A percentile compares a stretch with the other conserved stretches of the same genome.
Conservation (phyloP, 768 basidiomycete genomes). For the Podaxis sp. region DNA sequence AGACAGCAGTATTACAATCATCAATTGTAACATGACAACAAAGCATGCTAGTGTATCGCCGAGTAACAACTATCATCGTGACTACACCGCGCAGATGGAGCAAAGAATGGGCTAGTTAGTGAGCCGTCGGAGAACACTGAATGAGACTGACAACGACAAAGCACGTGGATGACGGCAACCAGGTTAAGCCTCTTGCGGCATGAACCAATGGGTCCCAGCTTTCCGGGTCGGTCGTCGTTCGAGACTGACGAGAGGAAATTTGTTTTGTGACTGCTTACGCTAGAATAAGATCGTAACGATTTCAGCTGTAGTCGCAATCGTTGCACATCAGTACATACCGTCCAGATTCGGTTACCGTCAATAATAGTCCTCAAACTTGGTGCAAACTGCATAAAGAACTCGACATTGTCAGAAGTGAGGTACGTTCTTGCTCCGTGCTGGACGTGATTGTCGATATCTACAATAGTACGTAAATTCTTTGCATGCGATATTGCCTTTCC, state of each 20-base stretch:
- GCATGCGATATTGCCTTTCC: slow-evolving; percentile 7
- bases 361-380: slow-evolving; percentile 13
- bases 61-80: neutral
- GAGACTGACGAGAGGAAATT: neutral
- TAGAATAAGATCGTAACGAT: neutral
- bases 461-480: slow-evolving; percentile 8
- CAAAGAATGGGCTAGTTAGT: neutral
- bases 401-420: slow-evolving; percentile 7
- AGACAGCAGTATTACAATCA: neutral
- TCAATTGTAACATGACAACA: neutral
- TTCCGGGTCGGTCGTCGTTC: slow-evolving; percentile 7
- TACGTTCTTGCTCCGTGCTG: slow-evolving; percentile 13
- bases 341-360: slow-evolving; percentile 16
- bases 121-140: neutral
- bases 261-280: neutral
- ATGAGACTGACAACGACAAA: neutral
- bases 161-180: slow-evolving; percentile 5
- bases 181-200: slow-evolving; percentile 4
- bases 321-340: neutral
- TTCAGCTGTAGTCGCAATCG: neutral
- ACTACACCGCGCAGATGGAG: neutral
- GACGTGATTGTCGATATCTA: slow-evolving; percentile 11
- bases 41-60: neutral
- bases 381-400: slow-evolving; percentile 8
- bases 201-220: slow-evolving; percentile 7